Base-by-base conservation (phyloP, 2,329 filamentous ascomycete species). In the Periconia macrospinosa region DNA sequence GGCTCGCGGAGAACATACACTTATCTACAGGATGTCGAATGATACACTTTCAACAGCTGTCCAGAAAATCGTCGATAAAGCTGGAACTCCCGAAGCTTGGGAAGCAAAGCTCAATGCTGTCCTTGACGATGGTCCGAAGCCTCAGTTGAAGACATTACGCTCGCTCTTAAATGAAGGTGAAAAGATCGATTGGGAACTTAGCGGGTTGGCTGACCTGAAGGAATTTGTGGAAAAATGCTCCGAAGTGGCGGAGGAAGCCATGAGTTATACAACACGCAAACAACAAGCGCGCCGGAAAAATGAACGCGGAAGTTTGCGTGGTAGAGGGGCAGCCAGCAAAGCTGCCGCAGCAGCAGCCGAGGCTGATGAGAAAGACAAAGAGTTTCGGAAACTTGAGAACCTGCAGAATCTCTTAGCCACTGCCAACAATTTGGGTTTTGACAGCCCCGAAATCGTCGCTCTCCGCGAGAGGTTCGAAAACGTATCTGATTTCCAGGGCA, bases 171-270 rank as follows among this genome's bases (percentile, higher is more conserved):
- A 88, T 70, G 94, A 99, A 80, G 94, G 94, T 74, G 94, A 99
- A 78, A 92, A 91, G 75, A 97, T 99, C 68, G 92, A 93, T 54
- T 95, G 90, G 80, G 88, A 91, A 53, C 83, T 99, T 57, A 86
- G 87, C 60, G 92, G 91, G 58, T 83, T 99, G 58, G 83, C 89
- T 65, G 85, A 90, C 64, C 82, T 99, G 63, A 89, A 87, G 75
- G 85, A 88, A 61, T 99, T 96, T 77, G 94, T 99, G 72, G 92
- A 96, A 65, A 88, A 91, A 67, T 97, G 94, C 79, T 95, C 96
- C 74, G 92, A 96, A 71, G 97, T 95, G 90, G 91, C 97, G 58
- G 94, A 97, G 67, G 93, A 97, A 77, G 94, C 94, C 60, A 94
- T 91, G 67, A 92, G 90, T 70, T 99, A 95, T 79, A 96, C 92